Evolutionary conservation across 768 basidiomycete genomes (phyloP).

Genomic region (Gloeopeniophorella convolvens): DNA sequence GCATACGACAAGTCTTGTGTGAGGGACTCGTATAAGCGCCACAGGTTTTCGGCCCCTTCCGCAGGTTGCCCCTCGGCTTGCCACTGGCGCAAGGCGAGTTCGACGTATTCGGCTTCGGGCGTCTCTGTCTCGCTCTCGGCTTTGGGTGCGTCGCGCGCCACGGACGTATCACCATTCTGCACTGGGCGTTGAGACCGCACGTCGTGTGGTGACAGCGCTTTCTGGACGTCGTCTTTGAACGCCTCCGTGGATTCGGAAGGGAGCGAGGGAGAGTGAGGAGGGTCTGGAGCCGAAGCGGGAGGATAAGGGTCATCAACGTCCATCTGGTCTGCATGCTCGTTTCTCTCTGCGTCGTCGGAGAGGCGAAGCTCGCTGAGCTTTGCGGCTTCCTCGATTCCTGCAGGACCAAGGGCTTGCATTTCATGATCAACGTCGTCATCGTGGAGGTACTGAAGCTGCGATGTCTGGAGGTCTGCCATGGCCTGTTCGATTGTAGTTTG

Average conservation of each 20-base stretch:
- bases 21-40: slow-evolving; percentile 85
- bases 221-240: slow-evolving; percentile 34
- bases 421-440: slow-evolving; percentile 62
- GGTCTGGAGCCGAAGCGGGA: neutral
- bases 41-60: slow-evolving; percentile 63
- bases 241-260: slow-evolving; percentile 26
- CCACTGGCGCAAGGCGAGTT: slow-evolving; percentile 55
- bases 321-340: slow-evolving; percentile 36
- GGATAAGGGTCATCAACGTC: slow-evolving; percentile 39
- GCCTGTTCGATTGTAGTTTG: slow-evolving; percentile 27
- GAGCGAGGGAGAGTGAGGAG: slow-evolving; percentile 23
- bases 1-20: slow-evolving; percentile 88
- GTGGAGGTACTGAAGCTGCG: slow-evolving; percentile 70
- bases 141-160: neutral
- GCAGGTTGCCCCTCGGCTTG: slow-evolving; percentile 51
- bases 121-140: slow-evolving; percentile 25
- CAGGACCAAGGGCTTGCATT: slow-evolving; percentile 87
- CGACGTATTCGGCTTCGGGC: slow-evolving; percentile 32
- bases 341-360: slow-evolving; percentile 47
- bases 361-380: slow-evolving; percentile 78
- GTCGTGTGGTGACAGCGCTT: slow-evolving; percentile 38
- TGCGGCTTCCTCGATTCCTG: slow-evolving; percentile 76
- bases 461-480: slow-evolving; percentile 32
- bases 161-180: slow-evolving; percentile 21
- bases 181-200: slow-evolving; percentile 12